These are phyloP conservation scores for Thymus quinquecostatus DNA, from an alignment of 257 asterid genomes.

Conservation along the genomic window DNA sequence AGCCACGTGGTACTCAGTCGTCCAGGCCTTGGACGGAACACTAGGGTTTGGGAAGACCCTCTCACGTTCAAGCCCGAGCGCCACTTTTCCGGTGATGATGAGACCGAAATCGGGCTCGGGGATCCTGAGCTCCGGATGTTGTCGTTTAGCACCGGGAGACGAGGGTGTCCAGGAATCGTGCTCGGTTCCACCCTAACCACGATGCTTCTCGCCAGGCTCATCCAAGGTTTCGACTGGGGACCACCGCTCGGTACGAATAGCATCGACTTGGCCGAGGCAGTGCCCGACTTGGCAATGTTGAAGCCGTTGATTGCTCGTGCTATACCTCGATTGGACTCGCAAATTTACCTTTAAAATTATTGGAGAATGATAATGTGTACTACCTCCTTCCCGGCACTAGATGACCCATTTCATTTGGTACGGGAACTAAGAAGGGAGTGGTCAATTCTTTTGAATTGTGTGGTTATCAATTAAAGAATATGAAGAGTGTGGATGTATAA, in stretches of 20 bases:
- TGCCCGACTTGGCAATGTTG: not conserved
- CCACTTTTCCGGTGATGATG: conserved; percentile 2
- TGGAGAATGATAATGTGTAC: too few species aligned
- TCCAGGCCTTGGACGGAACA: conserved; percentile 42
- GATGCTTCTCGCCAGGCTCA: conserved; percentile 32
- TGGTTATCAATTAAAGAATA: too few species aligned
- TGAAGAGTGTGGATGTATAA: too few species aligned
- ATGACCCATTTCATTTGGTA: too few species aligned
- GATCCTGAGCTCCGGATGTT: conserved; percentile 29
- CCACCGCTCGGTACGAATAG: not conserved
- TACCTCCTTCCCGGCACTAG: too few species aligned
- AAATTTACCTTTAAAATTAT: conserved; percentile 15
- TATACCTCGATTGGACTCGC: conserved; percentile 22
- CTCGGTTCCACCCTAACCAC: conserved; percentile 33
- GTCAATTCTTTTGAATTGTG: too few species aligned
- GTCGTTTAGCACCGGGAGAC: conserved; percentile 39
- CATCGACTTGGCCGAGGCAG: conserved; percentile 15
- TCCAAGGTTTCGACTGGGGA: conserved; percentile 29
- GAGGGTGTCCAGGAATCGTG: conserved; percentile 34
- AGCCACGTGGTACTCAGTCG: conserved; percentile 41
- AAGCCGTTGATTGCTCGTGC: conserved; percentile 27
- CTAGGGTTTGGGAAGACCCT: conserved; percentile 39
- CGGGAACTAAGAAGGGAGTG: too few species aligned
- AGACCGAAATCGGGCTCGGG: conserved; percentile 4
- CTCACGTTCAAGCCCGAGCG: conserved; percentile 36